phyloP scores from a whole-genome alignment of 2,329 filamentous ascomycete species.

The Pseudogymnoascus sp. region DNA sequence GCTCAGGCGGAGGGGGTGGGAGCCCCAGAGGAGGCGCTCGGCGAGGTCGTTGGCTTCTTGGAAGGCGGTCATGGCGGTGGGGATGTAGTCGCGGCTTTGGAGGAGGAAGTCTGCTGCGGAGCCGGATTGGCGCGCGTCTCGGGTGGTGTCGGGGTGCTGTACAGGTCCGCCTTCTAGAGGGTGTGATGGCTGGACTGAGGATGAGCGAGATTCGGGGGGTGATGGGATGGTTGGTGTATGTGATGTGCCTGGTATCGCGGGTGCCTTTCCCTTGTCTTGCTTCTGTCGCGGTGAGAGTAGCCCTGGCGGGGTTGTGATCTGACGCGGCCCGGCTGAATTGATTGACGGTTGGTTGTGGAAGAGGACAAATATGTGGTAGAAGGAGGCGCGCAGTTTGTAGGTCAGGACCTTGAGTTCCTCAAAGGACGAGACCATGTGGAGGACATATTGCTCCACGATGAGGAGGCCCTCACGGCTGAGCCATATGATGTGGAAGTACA shows the following conservation, averaged over 20 bases:
- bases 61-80: constrained; percentile 74
- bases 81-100: constrained; percentile 70
- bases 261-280: constrained; percentile 23
- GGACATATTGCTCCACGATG: constrained; percentile 77
- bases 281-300: constrained; percentile 24
- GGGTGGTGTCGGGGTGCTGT: constrained; percentile 27
- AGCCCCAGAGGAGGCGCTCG: constrained; percentile 69
- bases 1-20: constrained; percentile 79
- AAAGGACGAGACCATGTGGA: constrained; percentile 73
- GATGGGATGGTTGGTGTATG: constrained; percentile 11
- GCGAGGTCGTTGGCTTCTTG: constrained; percentile 66
- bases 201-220: constrained; percentile 19
- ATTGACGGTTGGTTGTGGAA: constrained; percentile 87
- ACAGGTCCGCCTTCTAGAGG: constrained; percentile 38
- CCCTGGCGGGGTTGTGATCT: constrained; percentile 32
- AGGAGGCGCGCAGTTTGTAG: constrained; percentile 85
- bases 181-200: constrained; percentile 26
- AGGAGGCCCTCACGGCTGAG: constrained; percentile 83
- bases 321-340: constrained; percentile 20
- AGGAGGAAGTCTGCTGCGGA: constrained; percentile 66
- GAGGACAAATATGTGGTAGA: constrained; percentile 93
- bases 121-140: constrained; percentile 31
- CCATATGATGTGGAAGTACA: constrained; percentile 91
- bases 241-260: constrained; percentile 14
- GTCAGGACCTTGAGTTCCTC: constrained; percentile 81